Evolutionary conservation across 208 protist genomes (phyloP), one percentile per base, ranked within the genome.

Genomic region (Tritrichomonas foetus): DNA sequence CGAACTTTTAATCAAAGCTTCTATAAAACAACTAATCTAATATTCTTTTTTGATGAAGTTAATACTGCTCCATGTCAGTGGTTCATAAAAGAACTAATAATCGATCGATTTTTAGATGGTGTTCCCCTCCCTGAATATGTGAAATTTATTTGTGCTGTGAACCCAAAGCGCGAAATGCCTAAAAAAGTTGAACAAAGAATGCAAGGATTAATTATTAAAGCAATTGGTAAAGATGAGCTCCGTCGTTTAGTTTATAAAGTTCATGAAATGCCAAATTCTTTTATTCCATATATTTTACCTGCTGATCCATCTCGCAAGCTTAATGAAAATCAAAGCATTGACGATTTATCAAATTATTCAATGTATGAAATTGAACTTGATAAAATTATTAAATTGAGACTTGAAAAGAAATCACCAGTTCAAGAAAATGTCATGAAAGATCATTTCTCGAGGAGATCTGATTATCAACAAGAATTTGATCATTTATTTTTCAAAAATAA

Each of bases 31-130:
- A 11, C 11, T 61, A 5, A 61, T 22, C 5, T 61, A 22, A 61
- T 61, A 22, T 78, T 78, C 69, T 78, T 78, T 36, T 78, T 78
- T n/a, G 69, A 78, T 78, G 69, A 78, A 78, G 36, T 78, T 44
- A 78, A 78, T 78, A n/a, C 36, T 47, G 69, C 69, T 8, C n/a
- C 27, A 27, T 47, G 20, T 20, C 69, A 78, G 44, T 78, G 69
- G 69, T 78, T 78, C 69, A 47, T 78, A 5, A 78, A 78, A 47
- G 69, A 47, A 9, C 69, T 78, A 11, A 44, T 78, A 20, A n/a
- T 78, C 20, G 69, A 78, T 44, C 20, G 69, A 9, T 78, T 39
- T 20, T 78, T 78, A 14, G 11, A 47, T 14, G 69, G 33, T 20
- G 20, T 47, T 9, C 36, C 3, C 36, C 22, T 78, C 3, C 69